Evolutionary conservation across 192 early-diverging fungal genomes (phyloP), one percentile per base, ranked within the genome.

Genomic region (Chytriomyces hyalinus): DNA sequence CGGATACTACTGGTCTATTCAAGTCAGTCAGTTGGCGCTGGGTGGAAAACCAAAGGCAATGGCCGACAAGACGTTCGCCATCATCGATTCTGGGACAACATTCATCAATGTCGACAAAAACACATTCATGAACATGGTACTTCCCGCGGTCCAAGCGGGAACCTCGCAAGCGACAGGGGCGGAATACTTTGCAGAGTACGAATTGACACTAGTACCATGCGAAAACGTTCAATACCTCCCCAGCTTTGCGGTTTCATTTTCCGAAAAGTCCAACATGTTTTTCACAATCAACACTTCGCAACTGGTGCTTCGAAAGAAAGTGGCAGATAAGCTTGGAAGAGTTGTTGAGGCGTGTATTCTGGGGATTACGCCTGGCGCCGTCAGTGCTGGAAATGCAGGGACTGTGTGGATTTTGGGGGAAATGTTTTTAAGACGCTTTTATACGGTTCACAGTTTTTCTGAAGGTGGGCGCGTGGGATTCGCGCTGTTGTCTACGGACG

Each of bases 1-100:
- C 11, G 22, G 22, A 20, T 70, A 70, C 26, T 70, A 70, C 26
- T 70, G 68, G 68, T 53, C 68, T 3, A 8, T 70, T 15, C 13
- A 17, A 22, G 17, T 51, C n/a, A 17, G 10, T 15, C 15, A 13
- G 53, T 13, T 20, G 53, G 10, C 66, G 66, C 1, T 53, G n/a
- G 49, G 50, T 9, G 11, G 20, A 6, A 15, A 17, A 6, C 45
- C n/a, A 4, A 8, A 8, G 22, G 8, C 22, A 22, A 15, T n/a
- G 20, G 68, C 50, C 8, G 20, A 7, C n/a, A n/a, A 10, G 13
- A 7, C 53, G 6, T 53, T 53, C 36, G 68, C 68, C 3, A 26
- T 70, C 6, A 28, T 70, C 9, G 68, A 70, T 28, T 24, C n/a
- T n/a, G 68, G 68, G 13, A 22, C 49, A 44, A 44, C 49, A 3